Conservation (phyloP, 768 basidiomycete genomes). For the Tremella fuciformis region DNA sequence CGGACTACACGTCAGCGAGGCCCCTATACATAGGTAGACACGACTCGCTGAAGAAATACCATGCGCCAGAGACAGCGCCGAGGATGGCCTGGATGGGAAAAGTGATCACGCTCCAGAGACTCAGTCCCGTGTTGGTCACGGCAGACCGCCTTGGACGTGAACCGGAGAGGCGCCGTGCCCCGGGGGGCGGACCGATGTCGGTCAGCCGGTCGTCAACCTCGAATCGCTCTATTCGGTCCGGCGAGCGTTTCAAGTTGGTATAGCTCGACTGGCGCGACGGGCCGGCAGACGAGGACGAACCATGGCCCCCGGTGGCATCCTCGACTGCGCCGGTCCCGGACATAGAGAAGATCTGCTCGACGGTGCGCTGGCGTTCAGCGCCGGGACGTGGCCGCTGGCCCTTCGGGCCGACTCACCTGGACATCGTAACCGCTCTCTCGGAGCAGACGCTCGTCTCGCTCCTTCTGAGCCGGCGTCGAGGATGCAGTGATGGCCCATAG, state of each 20-base stretch:
- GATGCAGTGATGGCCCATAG: slow-evolving; percentile 46
- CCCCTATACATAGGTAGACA: background rate
- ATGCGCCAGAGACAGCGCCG: slow-evolving; percentile 35
- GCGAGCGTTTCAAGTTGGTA: too few relatives aligned
- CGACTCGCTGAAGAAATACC: slow-evolving; percentile 47
- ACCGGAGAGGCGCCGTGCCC: slow-evolving; percentile 17
- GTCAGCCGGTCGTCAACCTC: slow-evolving; percentile 17
- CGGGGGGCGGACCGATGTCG: slow-evolving; percentile 8
- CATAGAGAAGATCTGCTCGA: slow-evolving; percentile 44
- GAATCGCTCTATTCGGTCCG: slow-evolving; percentile 4
- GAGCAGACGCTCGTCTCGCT: slow-evolving; percentile 45
- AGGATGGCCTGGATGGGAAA: slow-evolving; percentile 35
- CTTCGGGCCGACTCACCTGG: slow-evolving; percentile 35
- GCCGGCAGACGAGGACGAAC: background rate
- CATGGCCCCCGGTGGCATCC: too few relatives aligned
- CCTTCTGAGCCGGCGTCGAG: slow-evolving; percentile 23
- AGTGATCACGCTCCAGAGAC: slow-evolving; percentile 28
- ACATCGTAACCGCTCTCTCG: slow-evolving; percentile 48
- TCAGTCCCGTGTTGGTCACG: slow-evolving; percentile 15
- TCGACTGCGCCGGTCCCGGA: background rate
- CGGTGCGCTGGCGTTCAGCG: slow-evolving; percentile 24
- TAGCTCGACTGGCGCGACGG: background rate
- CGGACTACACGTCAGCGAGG: slow-evolving; percentile 27
- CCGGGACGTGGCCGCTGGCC: background rate
- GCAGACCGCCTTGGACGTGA: slow-evolving; percentile 7